Percentiles rank a stretch among this genome's conserved stretches.
These are phyloP conservation scores for Oryza officinalis DNA, from an alignment of 176 grass and related monocot species.

Conservation along the genomic window DNA sequence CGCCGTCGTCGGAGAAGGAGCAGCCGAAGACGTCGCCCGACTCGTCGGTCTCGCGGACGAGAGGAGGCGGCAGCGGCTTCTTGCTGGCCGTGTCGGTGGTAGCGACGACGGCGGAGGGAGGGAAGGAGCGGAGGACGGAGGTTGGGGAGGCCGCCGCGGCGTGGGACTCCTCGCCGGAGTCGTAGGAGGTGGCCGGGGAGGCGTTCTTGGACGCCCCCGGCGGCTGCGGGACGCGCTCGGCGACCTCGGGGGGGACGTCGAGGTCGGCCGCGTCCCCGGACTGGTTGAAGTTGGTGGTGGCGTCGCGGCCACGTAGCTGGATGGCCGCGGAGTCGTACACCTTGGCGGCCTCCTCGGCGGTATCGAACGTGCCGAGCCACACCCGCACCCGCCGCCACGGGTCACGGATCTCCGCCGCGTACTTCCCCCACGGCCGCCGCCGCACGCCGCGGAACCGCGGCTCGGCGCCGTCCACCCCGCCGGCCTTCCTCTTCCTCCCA, in stretches of 20 bases:
- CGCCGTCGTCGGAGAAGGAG: conserved; percentile 26
- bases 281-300: conserved; percentile 76
- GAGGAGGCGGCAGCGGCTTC: not conserved
- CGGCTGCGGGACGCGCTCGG: conserved; percentile 3
- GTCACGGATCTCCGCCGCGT: conserved; percentile 98
- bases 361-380: conserved; percentile 96
- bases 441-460: conserved; percentile 89
- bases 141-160: conserved; percentile 66
- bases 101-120: conserved; percentile 9
- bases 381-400: conserved; percentile 76
- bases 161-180: conserved; percentile 72
- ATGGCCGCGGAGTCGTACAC: conserved; percentile 91
- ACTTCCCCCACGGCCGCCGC: conserved; percentile 91
- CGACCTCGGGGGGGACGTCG: conserved; percentile 21
- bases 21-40: conserved; percentile 20
- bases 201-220: conserved; percentile 42
- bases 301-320: conserved; percentile 76
- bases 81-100: not conserved
- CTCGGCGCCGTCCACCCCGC: conserved; percentile 30
- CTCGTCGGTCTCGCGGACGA: conserved; percentile 2
- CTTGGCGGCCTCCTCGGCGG: conserved; percentile 93
- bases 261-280: conserved; percentile 39
- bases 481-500: conserved; percentile 45
- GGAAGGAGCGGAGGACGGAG: conserved; percentile 71
- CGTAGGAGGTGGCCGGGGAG: conserved; percentile 55